phyloP scores from a whole-genome alignment of 1,139 yeast genomes.

The Debaryomycetaceae sp. region DNA sequence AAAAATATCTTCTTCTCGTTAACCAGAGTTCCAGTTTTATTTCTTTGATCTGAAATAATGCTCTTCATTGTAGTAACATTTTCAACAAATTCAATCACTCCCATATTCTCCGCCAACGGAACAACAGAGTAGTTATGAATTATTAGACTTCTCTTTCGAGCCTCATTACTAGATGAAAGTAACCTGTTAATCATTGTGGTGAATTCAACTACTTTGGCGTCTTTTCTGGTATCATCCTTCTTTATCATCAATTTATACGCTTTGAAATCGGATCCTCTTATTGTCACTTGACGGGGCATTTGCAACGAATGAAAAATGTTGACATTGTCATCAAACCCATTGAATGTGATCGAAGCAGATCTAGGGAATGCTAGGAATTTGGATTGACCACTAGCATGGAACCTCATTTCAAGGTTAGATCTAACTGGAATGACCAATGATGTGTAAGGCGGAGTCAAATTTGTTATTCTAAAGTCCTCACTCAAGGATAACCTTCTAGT shows the following conservation, averaged over 20 bases:
- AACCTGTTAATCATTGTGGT: conserved; percentile 83
- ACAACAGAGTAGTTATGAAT: conserved; percentile 86
- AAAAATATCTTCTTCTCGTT: conserved; percentile 33
- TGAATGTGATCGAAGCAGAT: conserved; percentile 50
- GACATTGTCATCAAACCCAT: conserved; percentile 59
- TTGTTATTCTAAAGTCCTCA: conserved; percentile 45
- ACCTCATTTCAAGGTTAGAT: conserved; percentile 62
- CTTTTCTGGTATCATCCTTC: conserved; percentile 91
- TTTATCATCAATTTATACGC: conserved; percentile 77
- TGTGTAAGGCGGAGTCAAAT: conserved; percentile 50
- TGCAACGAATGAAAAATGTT: conserved; percentile 78
- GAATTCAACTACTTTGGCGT: conserved; percentile 90
- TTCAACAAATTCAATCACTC: conserved; percentile 90
- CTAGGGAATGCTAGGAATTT: conserved; percentile 53
- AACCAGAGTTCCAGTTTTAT: conserved; percentile 31
- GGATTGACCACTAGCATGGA: conserved; percentile 52
- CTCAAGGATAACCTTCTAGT: conserved; percentile 33
- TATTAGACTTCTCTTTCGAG: conserved; percentile 65
- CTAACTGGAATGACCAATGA: conserved; percentile 80
- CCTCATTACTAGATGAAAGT: conserved; percentile 62
- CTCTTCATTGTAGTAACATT: conserved; percentile 79
- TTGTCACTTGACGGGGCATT: conserved; percentile 74
- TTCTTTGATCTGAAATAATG: conserved; percentile 48
- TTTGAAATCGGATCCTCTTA: conserved; percentile 76
- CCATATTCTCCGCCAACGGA: conserved; percentile 83